These are phyloP conservation scores for Blastocystis sp. DNA, from an alignment of 352 stramenopile genomes.

Conservation along the genomic window DNA sequence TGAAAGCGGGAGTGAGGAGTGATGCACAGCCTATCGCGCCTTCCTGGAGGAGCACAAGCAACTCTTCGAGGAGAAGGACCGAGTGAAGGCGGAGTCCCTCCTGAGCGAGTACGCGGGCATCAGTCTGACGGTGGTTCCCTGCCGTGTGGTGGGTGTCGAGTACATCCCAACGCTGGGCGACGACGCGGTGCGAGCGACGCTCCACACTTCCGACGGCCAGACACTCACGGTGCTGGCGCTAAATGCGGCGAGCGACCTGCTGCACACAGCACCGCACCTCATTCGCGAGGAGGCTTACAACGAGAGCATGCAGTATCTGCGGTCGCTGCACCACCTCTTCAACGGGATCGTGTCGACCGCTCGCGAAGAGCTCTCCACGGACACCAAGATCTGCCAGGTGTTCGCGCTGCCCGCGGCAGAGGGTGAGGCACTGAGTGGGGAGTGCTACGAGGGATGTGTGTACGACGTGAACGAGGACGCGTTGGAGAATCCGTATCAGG, in stretches of 20 bases:
- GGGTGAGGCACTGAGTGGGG: neutral
- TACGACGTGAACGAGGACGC: slow-evolving; percentile 49
- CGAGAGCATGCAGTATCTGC: neutral
- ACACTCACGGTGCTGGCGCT: neutral
- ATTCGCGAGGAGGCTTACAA: neutral
- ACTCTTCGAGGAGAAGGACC: neutral
- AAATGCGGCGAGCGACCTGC: neutral
- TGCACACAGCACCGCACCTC: slow-evolving; percentile 13
- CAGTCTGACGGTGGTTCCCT: neutral
- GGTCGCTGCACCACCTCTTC: slow-evolving; percentile 6
- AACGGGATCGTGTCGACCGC: slow-evolving; percentile 23
- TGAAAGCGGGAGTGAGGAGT: too few species aligned
- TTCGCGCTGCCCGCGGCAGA: neutral
- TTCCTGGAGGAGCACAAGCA: slow-evolving; percentile 5
- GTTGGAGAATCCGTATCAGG: slow-evolving; percentile 58
- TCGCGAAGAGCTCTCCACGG: slow-evolving; percentile 11
- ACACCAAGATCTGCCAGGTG: neutral
- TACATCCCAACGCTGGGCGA: neutral
- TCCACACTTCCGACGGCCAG: slow-evolving; percentile 13
- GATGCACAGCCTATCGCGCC: neutral
- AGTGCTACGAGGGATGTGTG: slow-evolving; percentile 27
- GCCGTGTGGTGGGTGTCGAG: slow-evolving; percentile 32
- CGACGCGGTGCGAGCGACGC: neutral
- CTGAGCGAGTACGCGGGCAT: neutral
- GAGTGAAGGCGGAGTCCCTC: neutral